Percentiles rank a stretch among this genome's conserved stretches.
phyloP scores from a whole-genome alignment of 176 grass and related monocot species.

The Hordeum marinum region DNA sequence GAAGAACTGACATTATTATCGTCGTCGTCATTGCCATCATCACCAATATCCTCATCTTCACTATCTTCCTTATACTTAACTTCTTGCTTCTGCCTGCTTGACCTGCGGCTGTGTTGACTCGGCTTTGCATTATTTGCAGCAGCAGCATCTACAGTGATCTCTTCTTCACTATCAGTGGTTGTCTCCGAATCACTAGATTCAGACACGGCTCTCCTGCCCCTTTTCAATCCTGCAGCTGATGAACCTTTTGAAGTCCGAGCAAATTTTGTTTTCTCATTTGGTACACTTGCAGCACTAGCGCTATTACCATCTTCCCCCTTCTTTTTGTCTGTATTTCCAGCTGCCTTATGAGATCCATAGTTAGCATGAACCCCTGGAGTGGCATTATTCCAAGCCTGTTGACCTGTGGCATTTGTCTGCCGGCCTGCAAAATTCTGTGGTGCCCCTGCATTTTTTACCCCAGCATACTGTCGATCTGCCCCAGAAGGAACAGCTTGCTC shows the following conservation, averaged over 20 bases:
- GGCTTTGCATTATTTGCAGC: conserved; percentile 19
- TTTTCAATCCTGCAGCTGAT: conserved; percentile 47
- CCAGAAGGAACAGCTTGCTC: conserved; percentile 39
- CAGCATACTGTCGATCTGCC: conserved; percentile 28
- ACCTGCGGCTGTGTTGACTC: conserved; percentile 42
- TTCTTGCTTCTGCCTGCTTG: conserved; percentile 61
- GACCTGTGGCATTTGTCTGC: conserved; percentile 31
- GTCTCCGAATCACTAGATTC: conserved; percentile 52
- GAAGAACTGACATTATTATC: conserved; percentile 26
- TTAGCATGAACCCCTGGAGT: conserved; percentile 28
- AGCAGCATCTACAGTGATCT: conserved; percentile 20
- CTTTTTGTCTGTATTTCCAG: conserved; percentile 25
- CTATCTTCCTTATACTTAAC: conserved; percentile 63
- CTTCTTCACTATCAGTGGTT: conserved; percentile 41
- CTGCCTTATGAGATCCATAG: conserved; percentile 12
- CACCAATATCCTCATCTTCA: conserved; percentile 38
- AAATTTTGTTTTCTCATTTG: conserved; percentile 44
- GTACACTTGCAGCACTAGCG: conserved; percentile 20
- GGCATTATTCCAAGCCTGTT: conserved; percentile 24
- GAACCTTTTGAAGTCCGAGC: conserved; percentile 26
- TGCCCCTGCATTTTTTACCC: conserved; percentile 31
- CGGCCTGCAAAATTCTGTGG: conserved; percentile 33
- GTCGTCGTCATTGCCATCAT: conserved; percentile 17
- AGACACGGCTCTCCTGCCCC: conserved; percentile 40
- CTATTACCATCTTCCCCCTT: conserved; percentile 17